A percentile compares a stretch with the other conserved stretches of the same genome.
phyloP scores from a whole-genome alignment of 768 basidiomycete genomes.

The Inosperma sp. region DNA sequence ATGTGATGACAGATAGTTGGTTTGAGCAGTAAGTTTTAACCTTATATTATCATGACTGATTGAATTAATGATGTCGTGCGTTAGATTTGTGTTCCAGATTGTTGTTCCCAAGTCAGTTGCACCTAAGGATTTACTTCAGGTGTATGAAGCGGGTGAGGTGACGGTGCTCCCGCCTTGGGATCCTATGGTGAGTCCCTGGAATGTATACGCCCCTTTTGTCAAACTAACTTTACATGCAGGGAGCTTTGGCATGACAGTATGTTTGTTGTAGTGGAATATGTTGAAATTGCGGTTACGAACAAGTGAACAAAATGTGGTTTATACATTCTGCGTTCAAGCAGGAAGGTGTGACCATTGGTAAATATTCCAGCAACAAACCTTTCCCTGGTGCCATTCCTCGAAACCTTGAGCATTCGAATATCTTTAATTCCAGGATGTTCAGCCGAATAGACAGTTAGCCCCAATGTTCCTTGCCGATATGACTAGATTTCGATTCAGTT shows the following conservation, averaged over 20 bases:
- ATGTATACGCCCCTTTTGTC: neutral
- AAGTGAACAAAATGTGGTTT: too few relatives aligned
- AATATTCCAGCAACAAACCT: too few relatives aligned
- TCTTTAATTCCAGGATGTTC: too few relatives aligned
- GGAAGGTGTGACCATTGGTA: too few relatives aligned
- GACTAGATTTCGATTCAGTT: too few relatives aligned
- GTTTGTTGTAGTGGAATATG: neutral
- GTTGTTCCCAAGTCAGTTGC: slow-evolving; percentile 81
- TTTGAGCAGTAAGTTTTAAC: slow-evolving; percentile 70
- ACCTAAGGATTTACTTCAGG: slow-evolving; percentile 73
- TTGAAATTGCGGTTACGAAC: too few relatives aligned
- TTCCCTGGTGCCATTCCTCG: too few relatives aligned
- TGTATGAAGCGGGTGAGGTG: slow-evolving; percentile 65
- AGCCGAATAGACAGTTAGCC: too few relatives aligned
- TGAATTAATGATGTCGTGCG: slow-evolving; percentile 1
- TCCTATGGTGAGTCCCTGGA: slow-evolving; percentile 58
- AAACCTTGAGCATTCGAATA: too few relatives aligned
- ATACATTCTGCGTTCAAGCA: too few relatives aligned
- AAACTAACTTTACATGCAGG: neutral
- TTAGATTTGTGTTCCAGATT: slow-evolving; percentile 87
- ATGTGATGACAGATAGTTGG: slow-evolving; percentile 90
- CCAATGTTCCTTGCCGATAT: too few relatives aligned
- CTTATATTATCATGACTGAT: slow-evolving; percentile 1
- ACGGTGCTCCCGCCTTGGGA: slow-evolving; percentile 87
- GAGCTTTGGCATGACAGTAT: neutral